A percentile compares a stretch with the other conserved stretches of the same genome.
phyloP scores from a whole-genome alignment of 2,329 filamentous ascomycete species.

The Reticulascus tulasneorum region DNA sequence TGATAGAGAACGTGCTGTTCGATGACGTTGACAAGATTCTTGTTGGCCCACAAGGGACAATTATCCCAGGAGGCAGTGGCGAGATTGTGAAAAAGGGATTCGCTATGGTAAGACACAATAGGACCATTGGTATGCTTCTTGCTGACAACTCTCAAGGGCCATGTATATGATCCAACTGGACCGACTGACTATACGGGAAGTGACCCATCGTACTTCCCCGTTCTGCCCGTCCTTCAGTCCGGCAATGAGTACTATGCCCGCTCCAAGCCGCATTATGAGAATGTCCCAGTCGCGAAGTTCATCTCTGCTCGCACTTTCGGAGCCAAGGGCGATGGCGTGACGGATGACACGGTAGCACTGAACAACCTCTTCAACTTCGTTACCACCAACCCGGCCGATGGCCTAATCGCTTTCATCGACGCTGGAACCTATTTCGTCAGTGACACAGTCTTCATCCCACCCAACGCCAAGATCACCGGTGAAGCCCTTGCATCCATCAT shows the following conservation, averaged over 20 bases:
- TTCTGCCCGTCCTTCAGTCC: constrained; percentile 46
- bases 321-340: constrained; percentile 67
- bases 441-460: constrained; percentile 46
- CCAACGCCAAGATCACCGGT: constrained; percentile 54
- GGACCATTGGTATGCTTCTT: not conserved
- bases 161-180: constrained; percentile 53
- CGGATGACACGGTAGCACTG: constrained; percentile 71
- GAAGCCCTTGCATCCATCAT: constrained; percentile 52
- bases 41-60: constrained; percentile 37
- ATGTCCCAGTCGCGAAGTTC: constrained; percentile 55
- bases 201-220: constrained; percentile 38
- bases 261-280: constrained; percentile 73
- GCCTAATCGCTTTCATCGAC: constrained; percentile 57
- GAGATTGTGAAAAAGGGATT: constrained; percentile 52
- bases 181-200: constrained; percentile 45
- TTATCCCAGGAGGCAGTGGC: constrained; percentile 52
- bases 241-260: constrained; percentile 60
- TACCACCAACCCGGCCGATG: constrained; percentile 39
- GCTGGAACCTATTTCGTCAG: constrained; percentile 58
- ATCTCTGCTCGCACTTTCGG: constrained; percentile 65
- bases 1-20: constrained; percentile 45
- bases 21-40: constrained; percentile 30
- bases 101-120: no score
- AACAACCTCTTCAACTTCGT: constrained; percentile 56
- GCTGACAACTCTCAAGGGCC: constrained; percentile 49